These are phyloP conservation scores for Seminavis robusta DNA, from an alignment of 108 stramenopile species.

Conservation along the genomic window DNA sequence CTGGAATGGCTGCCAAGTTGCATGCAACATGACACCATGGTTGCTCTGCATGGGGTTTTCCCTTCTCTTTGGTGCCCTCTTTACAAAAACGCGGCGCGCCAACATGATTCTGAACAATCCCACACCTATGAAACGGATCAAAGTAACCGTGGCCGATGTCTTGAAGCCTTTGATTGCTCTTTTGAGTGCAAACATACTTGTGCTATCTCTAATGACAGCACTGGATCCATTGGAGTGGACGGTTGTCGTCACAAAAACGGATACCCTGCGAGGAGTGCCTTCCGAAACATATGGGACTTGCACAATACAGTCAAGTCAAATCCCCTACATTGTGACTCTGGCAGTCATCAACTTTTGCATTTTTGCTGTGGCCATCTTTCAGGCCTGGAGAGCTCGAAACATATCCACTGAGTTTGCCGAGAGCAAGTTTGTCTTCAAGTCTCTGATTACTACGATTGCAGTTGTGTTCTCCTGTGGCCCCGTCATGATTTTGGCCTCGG, in stretches of 20 bases:
- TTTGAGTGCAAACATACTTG: too few species aligned
- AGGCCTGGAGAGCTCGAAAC: constrained; percentile 49
- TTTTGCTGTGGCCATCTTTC: constrained; percentile 30
- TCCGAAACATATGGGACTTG: too few species aligned
- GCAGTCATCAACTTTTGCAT: constrained; percentile 16
- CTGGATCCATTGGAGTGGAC: too few species aligned
- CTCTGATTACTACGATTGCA: constrained; percentile 15
- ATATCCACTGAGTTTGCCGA: constrained; percentile 52
- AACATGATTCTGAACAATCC: constrained; percentile 29
- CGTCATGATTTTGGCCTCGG: constrained; percentile 25
- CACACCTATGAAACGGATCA: constrained; percentile 29
- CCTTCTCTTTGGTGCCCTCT: constrained; percentile 42
- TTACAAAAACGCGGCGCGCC: constrained; percentile 45
- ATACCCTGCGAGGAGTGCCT: too few species aligned
- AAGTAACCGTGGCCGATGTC: constrained; percentile 39
- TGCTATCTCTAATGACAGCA: too few species aligned
- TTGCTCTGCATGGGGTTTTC: constrained; percentile 36
- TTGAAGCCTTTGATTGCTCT: constrained; percentile 46
- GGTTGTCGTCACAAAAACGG: too few species aligned
- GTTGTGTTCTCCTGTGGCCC: constrained; percentile 38
- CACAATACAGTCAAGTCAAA: constrained; percentile 7
- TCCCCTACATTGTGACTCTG: constrained; percentile 25
- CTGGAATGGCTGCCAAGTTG: constrained; percentile 1
- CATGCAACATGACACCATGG: constrained; percentile 27
- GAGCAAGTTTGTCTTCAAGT: constrained; percentile 32